These are phyloP conservation scores for Verticillium tricorpus DNA, from an alignment of 2,329 filamentous ascomycete genomes.

Conservation along the genomic window DNA sequence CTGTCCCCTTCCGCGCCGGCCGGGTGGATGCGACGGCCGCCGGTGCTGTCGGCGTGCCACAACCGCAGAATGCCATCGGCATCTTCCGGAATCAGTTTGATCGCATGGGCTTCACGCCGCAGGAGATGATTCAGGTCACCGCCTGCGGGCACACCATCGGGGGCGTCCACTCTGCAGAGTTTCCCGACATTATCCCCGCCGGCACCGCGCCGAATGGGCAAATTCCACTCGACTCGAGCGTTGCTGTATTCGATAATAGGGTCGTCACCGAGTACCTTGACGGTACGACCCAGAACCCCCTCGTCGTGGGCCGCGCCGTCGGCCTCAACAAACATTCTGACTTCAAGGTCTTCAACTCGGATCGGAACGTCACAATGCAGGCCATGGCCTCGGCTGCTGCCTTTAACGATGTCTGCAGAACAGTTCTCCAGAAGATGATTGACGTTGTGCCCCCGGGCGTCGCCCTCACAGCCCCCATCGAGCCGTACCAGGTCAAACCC, in stretches of 20 bases:
- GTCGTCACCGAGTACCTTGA: slow-evolving; percentile 53
- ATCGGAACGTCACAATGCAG: slow-evolving; percentile 50
- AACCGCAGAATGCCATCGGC: slow-evolving; percentile 48
- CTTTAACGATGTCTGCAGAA: slow-evolving; percentile 44
- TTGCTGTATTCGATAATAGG: slow-evolving; percentile 48
- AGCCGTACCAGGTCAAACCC: slow-evolving; percentile 56
- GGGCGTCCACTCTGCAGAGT: slow-evolving; percentile 51
- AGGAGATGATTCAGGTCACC: slow-evolving; percentile 56
- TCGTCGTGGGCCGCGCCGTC: slow-evolving; percentile 48
- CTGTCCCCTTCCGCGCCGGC: slow-evolving; percentile 48
- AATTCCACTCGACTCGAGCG: slow-evolving; percentile 41
- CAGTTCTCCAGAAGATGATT: slow-evolving; percentile 55
- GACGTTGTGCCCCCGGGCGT: slow-evolving; percentile 52
- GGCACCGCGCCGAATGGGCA: slow-evolving; percentile 39
- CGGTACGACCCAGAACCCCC: slow-evolving; percentile 48
- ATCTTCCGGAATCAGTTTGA: slow-evolving; percentile 51
- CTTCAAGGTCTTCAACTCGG: slow-evolving; percentile 49
- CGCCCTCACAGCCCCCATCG: slow-evolving; percentile 45
- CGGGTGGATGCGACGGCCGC: slow-evolving; percentile 47
- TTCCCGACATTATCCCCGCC: slow-evolving; percentile 45
- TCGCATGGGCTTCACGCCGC: slow-evolving; percentile 50
- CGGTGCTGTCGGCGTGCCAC: slow-evolving; percentile 47
- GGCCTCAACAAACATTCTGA: slow-evolving; percentile 45
- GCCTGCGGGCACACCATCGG: slow-evolving; percentile 60
- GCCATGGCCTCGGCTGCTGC: slow-evolving; percentile 36